Evolutionary conservation across 1,139 yeast genomes (phyloP), one percentile per base, ranked within the genome.

Genomic region (Arxiozyma bovina): DNA sequence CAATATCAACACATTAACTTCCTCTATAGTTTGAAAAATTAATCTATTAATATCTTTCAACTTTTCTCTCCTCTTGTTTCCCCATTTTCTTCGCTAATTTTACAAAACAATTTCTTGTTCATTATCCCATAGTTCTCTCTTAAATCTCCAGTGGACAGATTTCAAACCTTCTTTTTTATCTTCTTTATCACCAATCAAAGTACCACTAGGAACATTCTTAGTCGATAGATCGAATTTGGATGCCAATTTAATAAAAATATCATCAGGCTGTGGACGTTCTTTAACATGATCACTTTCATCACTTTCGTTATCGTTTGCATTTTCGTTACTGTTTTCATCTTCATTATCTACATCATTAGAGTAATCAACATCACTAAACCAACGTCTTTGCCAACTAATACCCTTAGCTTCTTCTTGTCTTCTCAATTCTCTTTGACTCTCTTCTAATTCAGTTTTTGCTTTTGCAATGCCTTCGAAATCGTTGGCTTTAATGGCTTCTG

Each of bases 381-480:
- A 91, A 70, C 94, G 81, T 56, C 83, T 79, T 62, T 79, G 70
- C 97, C 97, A 91, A 52, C 68, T 67, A 38, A 69, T 67, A 49
- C 87, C 93, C 8, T 78, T 70, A 48, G 77, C 87, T 58, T 73
- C 73, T 71, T 91, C 98, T 57, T 76, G 69, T 72, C 81, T 83
- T 69, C 98, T 82, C 70, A 85, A 70, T 52, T 83, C 91, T 65
- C 98, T 82, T 75, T 91, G 96, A 45, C 75, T 79, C 65, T 87
- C 85, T 73, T 91, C 98, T 63, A 91, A 79, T 67, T 75, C 73
- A 21, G 90, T 77, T 75, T 91, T 91, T 65, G 85, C 90, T 58
- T 74, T 73, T 65, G 84, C 83, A 62, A 90, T 89, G 59, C 78
- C 71, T 61, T 87, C 88, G 68, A 79, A 87, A 70, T 90, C 85